Evolutionary conservation across 179 eudicot species (phyloP), one percentile per base, ranked within the genome.

Genomic region (Silene noctiflora): DNA sequence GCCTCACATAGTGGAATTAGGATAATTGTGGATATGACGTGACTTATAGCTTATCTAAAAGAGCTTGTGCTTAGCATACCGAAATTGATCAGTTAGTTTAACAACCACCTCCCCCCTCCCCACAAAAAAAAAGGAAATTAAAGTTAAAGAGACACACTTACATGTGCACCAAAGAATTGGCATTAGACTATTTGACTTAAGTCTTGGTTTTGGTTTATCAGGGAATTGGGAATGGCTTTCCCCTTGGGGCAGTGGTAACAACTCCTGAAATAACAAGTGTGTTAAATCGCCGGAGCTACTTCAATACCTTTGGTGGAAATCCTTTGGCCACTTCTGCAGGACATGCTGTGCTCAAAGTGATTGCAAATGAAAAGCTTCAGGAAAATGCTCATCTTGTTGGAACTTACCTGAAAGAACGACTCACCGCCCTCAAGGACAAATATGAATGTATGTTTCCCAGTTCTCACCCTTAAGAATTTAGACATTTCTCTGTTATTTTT

Each of bases 291-390:
- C 83, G 96, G 17, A 90, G 82, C 76, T 93, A 95, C 77, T 95
- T 95, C 87, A 95, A 95, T 68, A 95, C 99, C 24, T 95, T 95
- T 75, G 98, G 99, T 66, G 99, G 99, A 68, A 95, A 95, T 78
- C 98, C 97, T 62, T 92, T 95, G 1, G 87, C 96, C 75, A 93
- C 96, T 71, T 86, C 97, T 67, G 99, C 91, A 39, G 99, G 99
- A 60, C 90, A 73, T 76, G 98, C 98, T n/a, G 98, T 95, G 77
- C 96, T 93, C 51, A 86, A 76, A 81, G 99, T 93, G 64, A 89
- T 93, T 59, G 98, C 93, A 80, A 89, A 79, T 77, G 99, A 95
- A 79, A 89, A 89, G 19, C 97, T 93, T 77, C 99, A 93, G 84
- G 86, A 91, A 76, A 93, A 95, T 87, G 97, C 97, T 21, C 84